Percentiles rank a stretch among this genome's conserved stretches.
These are phyloP conservation scores for Agaricus subrufescens DNA, from an alignment of 768 basidiomycete species.

Conservation along the genomic window DNA sequence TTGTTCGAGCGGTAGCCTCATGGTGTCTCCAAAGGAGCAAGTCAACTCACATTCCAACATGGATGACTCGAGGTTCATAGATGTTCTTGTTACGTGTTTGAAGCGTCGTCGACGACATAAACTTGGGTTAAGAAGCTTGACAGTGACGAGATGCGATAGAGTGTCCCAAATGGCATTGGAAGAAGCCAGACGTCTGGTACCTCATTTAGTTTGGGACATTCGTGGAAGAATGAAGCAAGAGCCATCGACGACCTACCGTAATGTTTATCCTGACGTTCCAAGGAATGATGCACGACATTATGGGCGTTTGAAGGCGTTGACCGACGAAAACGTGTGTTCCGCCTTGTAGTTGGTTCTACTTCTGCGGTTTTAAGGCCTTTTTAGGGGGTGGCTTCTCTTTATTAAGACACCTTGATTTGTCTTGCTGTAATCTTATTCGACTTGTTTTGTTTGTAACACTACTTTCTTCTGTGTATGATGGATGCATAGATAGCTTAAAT, in stretches of 20 bases:
- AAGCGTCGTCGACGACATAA: slow-evolving; percentile 23
- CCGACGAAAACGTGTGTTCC: slow-evolving; percentile 7
- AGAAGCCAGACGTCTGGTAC: slow-evolving; percentile 22
- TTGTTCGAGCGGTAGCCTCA: slow-evolving; percentile 35
- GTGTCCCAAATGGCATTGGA: slow-evolving; percentile 21
- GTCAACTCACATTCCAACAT: slow-evolving; percentile 31
- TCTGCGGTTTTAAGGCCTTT: background rate
- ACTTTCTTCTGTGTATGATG: too few relatives aligned
- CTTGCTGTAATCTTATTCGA: too few relatives aligned
- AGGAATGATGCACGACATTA: slow-evolving; percentile 24
- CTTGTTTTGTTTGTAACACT: too few relatives aligned
- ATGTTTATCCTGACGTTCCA: slow-evolving; percentile 14
- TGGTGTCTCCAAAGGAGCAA: slow-evolving; percentile 26
- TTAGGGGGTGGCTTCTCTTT: too few relatives aligned
- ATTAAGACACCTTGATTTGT: too few relatives aligned
- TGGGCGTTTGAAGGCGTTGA: slow-evolving; percentile 26
- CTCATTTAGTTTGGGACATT: slow-evolving; percentile 32
- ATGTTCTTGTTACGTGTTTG: slow-evolving; percentile 29
- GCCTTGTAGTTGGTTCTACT: background rate
- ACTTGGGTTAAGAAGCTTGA: slow-evolving; percentile 28
- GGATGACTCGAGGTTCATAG: slow-evolving; percentile 38
- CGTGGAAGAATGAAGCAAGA: slow-evolving; percentile 21
- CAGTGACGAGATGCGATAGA: slow-evolving; percentile 27
- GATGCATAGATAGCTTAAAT: too few relatives aligned
- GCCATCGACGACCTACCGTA: slow-evolving; percentile 24